Base-by-base conservation (phyloP, 257 asterid species). In the Striga asiatica region DNA sequence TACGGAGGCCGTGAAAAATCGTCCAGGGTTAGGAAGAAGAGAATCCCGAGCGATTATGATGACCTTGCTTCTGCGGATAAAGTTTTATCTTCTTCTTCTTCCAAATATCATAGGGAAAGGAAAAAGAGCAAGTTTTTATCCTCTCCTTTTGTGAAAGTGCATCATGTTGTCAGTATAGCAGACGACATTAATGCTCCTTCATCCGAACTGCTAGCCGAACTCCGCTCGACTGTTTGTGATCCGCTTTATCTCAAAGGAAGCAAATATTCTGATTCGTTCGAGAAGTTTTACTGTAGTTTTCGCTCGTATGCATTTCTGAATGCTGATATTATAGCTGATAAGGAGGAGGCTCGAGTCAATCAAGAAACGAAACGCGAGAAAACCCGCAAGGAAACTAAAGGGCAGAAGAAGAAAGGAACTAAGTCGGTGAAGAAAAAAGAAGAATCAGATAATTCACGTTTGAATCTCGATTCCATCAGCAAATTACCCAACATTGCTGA, bases 101-200 rank as follows among this genome's bases (percentile, higher is more conserved):
- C 32, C 31, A 77, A 68, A 59, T 67, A 77, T 2, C 74, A n/a
- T n/a, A n/a, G 97, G 37, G 83, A 76, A 46, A 76, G 89, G 75
- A 89, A 66, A 73, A 89, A 78, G 80, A 85, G 97, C 83, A 81
- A 77, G 78, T 89, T 79, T 66, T 71, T 88, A 46, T 82, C 97
- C 20, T 83, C 72, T 61, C 95, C 97, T 46, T 85, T 78, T 12
- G 73, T 34, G 16, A 66, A 22, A 66, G 62, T 8, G 62, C 47
- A 8, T 43, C 62, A 62, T 27, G 8, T 37, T 32, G 12, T 61
- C 11, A 53, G 74, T 52, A 66, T 65, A 64, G 69, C 38, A 31
- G 81, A 65, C 50, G 50, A 70, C 45, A 31, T 61, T 29, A 56
- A 64, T 69, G 79, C 71, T 24, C 56, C 78, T 47, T 75, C 88